These are phyloP conservation scores for Phytophthora europaea DNA, from an alignment of 352 stramenopile species.

Conservation along the genomic window DNA sequence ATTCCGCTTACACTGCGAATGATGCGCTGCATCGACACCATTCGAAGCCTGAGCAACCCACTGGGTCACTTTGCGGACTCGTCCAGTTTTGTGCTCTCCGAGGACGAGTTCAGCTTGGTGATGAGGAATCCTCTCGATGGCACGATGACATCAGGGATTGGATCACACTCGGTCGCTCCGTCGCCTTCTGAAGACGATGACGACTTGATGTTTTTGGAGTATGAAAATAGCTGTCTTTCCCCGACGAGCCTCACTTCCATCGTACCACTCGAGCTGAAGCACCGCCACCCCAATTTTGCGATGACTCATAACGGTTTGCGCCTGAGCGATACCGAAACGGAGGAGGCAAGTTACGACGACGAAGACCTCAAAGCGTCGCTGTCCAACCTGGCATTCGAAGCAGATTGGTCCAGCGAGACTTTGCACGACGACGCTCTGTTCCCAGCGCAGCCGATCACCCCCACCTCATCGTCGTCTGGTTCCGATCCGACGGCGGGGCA, in stretches of 20 bases:
- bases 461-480: slow-evolving; percentile 11
- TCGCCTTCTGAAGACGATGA: slow-evolving; percentile 29
- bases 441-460: slow-evolving; percentile 12
- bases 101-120: slow-evolving; percentile 66
- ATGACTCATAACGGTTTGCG: slow-evolving; percentile 21
- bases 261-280: slow-evolving; percentile 69
- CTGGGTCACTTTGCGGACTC: slow-evolving; percentile 70
- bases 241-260: slow-evolving; percentile 37
- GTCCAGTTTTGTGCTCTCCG: slow-evolving; percentile 78
- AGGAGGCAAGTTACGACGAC: slow-evolving; percentile 34
- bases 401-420: slow-evolving; percentile 71
- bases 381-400: slow-evolving; percentile 80
- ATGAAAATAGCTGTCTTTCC: slow-evolving; percentile 40
- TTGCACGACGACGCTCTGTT: slow-evolving; percentile 22
- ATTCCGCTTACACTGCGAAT: slow-evolving; percentile 77
- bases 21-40: slow-evolving; percentile 84
- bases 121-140: slow-evolving; percentile 30
- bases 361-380: slow-evolving; percentile 56
- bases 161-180: slow-evolving; percentile 8
- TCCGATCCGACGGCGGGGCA: slow-evolving; percentile 17
- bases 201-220: slow-evolving; percentile 46
- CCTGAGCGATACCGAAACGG: slow-evolving; percentile 23
- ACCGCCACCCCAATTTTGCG: slow-evolving; percentile 34
- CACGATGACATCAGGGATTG: slow-evolving; percentile 2
- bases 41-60: slow-evolving; percentile 52